These are phyloP conservation scores for Silene vulgaris DNA, from an alignment of 179 eudicot species.

Conservation along the genomic window DNA sequence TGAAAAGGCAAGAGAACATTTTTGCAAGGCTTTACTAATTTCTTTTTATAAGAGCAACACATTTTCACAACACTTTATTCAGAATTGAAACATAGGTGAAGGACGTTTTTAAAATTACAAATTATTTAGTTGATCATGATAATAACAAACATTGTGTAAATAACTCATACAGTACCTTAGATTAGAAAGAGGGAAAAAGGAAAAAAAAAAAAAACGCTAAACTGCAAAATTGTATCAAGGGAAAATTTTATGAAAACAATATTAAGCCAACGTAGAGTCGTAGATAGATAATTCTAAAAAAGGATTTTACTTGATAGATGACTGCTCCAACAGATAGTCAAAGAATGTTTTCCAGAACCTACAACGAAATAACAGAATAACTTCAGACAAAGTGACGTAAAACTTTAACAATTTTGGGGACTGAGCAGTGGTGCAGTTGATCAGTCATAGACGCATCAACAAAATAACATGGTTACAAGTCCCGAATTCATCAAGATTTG, in stretches of 20 bases:
- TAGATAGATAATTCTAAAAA: not conserved
- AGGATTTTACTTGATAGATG: constrained; percentile 52
- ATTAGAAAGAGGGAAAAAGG: not conserved
- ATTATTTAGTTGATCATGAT: not conserved
- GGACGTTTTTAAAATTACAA: not conserved
- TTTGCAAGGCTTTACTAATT: not conserved
- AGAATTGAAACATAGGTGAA: not conserved
- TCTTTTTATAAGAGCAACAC: too few relatives aligned
- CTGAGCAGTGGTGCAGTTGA: not conserved
- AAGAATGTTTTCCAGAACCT: constrained; percentile 94
- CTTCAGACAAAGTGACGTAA: not conserved
- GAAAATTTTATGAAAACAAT: not conserved
- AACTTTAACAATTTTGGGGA: not conserved
- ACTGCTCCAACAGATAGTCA: constrained; percentile 64
- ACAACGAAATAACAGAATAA: constrained; percentile 27
- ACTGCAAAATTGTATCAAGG: not conserved
- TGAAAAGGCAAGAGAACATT: not conserved
- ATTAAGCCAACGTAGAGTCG: not conserved
- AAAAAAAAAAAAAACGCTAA: not conserved
- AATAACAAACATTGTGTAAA: not conserved
- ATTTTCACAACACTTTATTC: not conserved
- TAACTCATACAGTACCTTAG: not conserved
- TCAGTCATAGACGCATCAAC: not conserved
- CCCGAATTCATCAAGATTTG: not conserved
- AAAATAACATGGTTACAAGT: not conserved